Base-by-base conservation (phyloP, 805 yeast species). In the Saturnispora sekii region DNA sequence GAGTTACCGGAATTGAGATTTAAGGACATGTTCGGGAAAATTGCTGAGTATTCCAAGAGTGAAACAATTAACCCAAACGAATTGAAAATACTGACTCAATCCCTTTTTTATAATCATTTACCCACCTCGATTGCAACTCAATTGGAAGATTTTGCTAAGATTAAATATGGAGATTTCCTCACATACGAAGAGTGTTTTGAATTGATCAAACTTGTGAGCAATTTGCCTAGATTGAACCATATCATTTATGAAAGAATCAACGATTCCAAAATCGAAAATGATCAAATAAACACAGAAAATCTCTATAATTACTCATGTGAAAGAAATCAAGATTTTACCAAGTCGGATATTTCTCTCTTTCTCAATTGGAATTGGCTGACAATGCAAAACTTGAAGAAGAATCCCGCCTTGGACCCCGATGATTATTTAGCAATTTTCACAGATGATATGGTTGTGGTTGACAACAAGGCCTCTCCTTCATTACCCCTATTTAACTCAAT, bases 401-500 rank as follows among this genome's bases (percentile, higher is more conserved):
- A 56, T 18, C 58, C 64, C 10, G 55, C 60, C 9, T 54, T 60
- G 38, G 48, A 48, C 18, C 47, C 59, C 9, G 58, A 61, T 26
- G 66, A 63, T 48, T 51, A 63, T 55, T 45, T 63, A 42, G 66
- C 64, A 32, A 61, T 63, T 49, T 69, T 77, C 36, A 77, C 76
- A 32, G 79, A 78, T 47, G 79, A 75, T 58, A 63, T 70, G 63
- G 69, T 68, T 52, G 35, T 45, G 14, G 38, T 47, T 4, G 44
- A 50, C 31, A 65, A 64, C 51, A 67, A 73, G 39, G 60, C 72
- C 17, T 65, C 72, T 53, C 51, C 54, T 45, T 66, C 73, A 41
- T 72, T 67, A 70, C 76, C 84, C 53, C 79, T 90, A 41, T 86
- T 90, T 51, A 94, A 85, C 59, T 85, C 95, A 8, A 72, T 81